A percentile compares a stretch with the other conserved stretches of the same genome.
Evolutionary conservation across 768 basidiomycete genomes (phyloP).

Genomic region (Leccinum obscurum): DNA sequence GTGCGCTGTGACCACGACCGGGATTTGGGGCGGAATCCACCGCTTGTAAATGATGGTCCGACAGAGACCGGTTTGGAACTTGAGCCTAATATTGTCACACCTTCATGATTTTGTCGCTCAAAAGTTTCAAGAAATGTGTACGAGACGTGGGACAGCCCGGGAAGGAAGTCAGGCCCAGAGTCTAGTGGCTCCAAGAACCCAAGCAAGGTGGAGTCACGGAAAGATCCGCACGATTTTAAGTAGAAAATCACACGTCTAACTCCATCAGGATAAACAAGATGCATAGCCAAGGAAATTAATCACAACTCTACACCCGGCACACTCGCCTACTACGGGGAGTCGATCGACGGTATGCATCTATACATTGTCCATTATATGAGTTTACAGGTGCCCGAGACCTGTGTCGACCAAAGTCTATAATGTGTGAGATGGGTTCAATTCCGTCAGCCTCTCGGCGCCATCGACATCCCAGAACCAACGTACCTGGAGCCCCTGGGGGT

Average conservation of each 20-base stretch:
- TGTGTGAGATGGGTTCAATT: not conserved
- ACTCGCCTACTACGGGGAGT: too few species aligned
- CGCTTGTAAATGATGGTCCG: too few species aligned
- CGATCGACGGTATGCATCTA: not conserved
- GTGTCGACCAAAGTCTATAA: not conserved
- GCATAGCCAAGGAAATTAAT: too few species aligned
- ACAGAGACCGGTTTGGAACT: not conserved
- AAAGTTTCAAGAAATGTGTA: not conserved
- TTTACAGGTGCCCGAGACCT: fast-evolving
- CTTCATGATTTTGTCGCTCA: not conserved
- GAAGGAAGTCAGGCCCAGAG: too few species aligned
- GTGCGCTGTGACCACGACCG: not conserved
- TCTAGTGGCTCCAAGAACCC: too few species aligned
- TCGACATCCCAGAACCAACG: not conserved
- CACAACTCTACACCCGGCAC: too few species aligned
- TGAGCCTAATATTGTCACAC: not conserved
- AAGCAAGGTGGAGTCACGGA: not conserved
- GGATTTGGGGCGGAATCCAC: too few species aligned
- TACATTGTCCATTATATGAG: not conserved
- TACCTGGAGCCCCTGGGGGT: not conserved
- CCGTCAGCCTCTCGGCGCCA: not conserved
- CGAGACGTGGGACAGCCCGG: too few species aligned
- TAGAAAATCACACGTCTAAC: not conserved
- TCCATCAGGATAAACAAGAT: not conserved
- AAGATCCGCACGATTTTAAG: not conserved